phyloP scores from a whole-genome alignment of 768 basidiomycete genomes.

The Tremella fuciformis region DNA sequence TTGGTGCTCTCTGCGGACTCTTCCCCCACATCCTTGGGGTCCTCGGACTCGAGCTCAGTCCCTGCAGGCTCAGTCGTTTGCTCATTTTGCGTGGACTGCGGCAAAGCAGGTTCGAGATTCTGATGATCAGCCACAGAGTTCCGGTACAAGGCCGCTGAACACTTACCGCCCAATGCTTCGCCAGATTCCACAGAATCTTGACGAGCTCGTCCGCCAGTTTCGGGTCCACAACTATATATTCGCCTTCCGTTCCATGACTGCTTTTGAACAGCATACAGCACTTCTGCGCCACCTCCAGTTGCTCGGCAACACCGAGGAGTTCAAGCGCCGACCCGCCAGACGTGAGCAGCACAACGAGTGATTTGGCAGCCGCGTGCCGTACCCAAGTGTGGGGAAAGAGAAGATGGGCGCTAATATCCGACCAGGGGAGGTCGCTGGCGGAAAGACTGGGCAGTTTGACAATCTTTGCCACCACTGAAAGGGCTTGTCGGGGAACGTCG shows the following conservation, averaged over 20 bases:
- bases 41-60: slow-evolving; percentile 30
- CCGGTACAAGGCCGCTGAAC: background rate
- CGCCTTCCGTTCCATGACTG: slow-evolving; percentile 66
- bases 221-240: slow-evolving; percentile 57
- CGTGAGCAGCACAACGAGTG: slow-evolving; percentile 64
- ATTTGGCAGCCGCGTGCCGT: slow-evolving; percentile 70
- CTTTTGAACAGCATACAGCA: slow-evolving; percentile 76
- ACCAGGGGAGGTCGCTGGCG: slow-evolving; percentile 56
- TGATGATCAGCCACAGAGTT: background rate
- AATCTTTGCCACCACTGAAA: slow-evolving; percentile 66
- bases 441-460: slow-evolving; percentile 33
- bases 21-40: slow-evolving; percentile 25
- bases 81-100: slow-evolving; percentile 51
- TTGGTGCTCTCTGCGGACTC: slow-evolving; percentile 29
- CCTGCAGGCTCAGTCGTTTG: slow-evolving; percentile 13
- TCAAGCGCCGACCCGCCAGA: slow-evolving; percentile 19
- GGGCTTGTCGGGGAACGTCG: slow-evolving; percentile 76
- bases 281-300: slow-evolving; percentile 71
- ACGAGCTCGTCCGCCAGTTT: slow-evolving; percentile 63
- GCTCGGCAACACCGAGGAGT: slow-evolving; percentile 22
- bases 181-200: slow-evolving; percentile 90
- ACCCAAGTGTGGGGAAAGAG: slow-evolving; percentile 95
- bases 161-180: slow-evolving; percentile 64
- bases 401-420: slow-evolving; percentile 63
- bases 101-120: background rate